Evolutionary conservation across 2,329 filamentous ascomycete species (phyloP).

Genomic region (Capronia epimyces): DNA sequence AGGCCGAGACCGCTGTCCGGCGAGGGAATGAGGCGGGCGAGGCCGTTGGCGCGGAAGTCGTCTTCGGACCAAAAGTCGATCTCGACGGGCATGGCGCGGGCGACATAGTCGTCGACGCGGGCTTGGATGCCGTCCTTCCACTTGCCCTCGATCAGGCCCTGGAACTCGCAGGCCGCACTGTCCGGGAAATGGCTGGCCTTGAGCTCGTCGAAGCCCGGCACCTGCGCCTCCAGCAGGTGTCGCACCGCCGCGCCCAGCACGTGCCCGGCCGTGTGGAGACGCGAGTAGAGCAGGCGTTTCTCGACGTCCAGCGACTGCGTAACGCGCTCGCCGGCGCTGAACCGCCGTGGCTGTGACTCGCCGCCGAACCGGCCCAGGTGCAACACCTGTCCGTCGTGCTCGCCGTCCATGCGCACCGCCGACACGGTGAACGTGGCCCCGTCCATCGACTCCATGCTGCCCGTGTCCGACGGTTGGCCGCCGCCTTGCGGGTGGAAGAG

Average conservation of each 20-base stretch:
- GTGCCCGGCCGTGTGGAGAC: constrained; percentile 69
- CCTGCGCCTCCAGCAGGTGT: constrained; percentile 48
- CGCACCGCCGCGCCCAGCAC: constrained; percentile 65
- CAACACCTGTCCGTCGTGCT: constrained; percentile 52
- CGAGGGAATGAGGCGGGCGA: constrained; percentile 51
- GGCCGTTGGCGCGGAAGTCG: constrained; percentile 51
- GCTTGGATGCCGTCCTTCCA: constrained; percentile 59
- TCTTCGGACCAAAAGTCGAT: constrained; percentile 64
- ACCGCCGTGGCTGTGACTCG: constrained; percentile 26
- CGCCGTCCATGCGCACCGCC: constrained; percentile 52
- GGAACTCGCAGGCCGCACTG: constrained; percentile 62
- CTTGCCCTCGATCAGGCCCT: constrained; percentile 59
- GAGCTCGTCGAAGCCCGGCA: constrained; percentile 56
- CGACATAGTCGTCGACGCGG: constrained; percentile 55
- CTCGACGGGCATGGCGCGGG: constrained; percentile 52
- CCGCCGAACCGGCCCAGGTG: constrained; percentile 58
- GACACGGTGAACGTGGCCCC: constrained; percentile 48
- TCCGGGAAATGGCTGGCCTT: constrained; percentile 70
- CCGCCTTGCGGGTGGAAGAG: constrained; percentile 72
- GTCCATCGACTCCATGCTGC: constrained; percentile 45
- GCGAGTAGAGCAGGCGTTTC: constrained; percentile 59
- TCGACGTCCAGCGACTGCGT: constrained; percentile 56
- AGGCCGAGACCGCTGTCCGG: constrained; percentile 37
- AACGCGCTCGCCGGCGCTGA: constrained; percentile 44
- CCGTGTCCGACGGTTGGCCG: constrained; percentile 65